These are phyloP conservation scores for Trypanosoma brucei DNA, from an alignment of 208 protist genomes.

Conservation along the genomic window DNA sequence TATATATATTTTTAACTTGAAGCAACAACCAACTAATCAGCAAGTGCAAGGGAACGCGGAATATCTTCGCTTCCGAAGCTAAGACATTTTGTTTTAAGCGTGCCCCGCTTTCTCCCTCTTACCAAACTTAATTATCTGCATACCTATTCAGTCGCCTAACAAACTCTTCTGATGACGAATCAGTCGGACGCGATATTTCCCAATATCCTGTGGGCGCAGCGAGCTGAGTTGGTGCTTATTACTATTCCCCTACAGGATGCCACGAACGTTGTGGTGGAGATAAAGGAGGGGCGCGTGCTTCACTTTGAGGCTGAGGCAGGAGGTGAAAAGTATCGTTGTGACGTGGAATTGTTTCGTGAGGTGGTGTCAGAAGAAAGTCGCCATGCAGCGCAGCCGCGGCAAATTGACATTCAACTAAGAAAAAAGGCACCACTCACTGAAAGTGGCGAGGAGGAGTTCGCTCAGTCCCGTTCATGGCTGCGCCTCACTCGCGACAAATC, in stretches of 20 bases:
- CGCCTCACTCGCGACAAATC: slow-evolving; percentile 61
- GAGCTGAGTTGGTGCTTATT: slow-evolving; percentile 68
- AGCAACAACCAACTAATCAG: too few species aligned
- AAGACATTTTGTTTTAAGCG: too few species aligned
- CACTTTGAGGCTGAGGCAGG: slow-evolving; percentile 13
- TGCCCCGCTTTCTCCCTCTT: too few species aligned
- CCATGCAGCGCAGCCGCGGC: slow-evolving; percentile 61
- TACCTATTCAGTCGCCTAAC: neutral
- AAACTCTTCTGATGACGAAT: slow-evolving; percentile 12
- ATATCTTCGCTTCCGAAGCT: too few species aligned
- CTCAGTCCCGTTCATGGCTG: slow-evolving; percentile 50
- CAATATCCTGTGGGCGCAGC: slow-evolving; percentile 81
- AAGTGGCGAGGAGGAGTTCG: slow-evolving; percentile 35
- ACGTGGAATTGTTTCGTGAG: slow-evolving; percentile 48
- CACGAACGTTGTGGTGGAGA: slow-evolving; percentile 51
- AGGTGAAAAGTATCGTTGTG: slow-evolving; percentile 34
- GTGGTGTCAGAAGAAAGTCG: slow-evolving; percentile 74
- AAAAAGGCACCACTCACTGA: slow-evolving; percentile 34
- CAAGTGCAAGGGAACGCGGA: too few species aligned
- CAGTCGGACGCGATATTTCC: slow-evolving; percentile 38
- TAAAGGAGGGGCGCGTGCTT: slow-evolving; percentile 52
- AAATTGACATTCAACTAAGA: slow-evolving; percentile 75
- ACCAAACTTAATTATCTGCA: neutral
- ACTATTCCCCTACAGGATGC: slow-evolving; percentile 79
- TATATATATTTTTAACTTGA: too few species aligned